Conservation (phyloP, 148 eudicot genomes). For the Heliamphora exappendiculata region DNA sequence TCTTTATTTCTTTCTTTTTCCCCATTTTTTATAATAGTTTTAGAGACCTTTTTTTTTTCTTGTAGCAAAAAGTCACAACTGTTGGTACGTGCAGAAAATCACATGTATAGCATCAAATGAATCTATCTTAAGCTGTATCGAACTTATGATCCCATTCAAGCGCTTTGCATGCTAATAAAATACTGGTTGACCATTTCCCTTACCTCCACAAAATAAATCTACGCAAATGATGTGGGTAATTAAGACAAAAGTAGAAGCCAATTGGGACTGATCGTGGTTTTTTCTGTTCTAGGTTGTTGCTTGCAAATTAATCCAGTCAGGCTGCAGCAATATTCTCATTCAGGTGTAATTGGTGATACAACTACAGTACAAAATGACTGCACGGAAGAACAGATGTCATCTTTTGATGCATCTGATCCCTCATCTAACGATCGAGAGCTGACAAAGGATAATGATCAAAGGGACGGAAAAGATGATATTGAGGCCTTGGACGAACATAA, state of each 20-base stretch:
- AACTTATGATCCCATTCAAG: neutral
- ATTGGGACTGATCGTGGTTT: conserved; percentile 6
- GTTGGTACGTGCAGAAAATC: neutral
- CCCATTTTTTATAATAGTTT: neutral
- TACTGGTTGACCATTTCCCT: neutral
- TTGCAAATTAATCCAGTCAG: conserved; percentile 17
- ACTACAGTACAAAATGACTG: conserved; percentile 29
- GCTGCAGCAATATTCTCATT: conserved; percentile 23
- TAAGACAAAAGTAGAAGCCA: neutral
- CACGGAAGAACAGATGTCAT: conserved; percentile 22
- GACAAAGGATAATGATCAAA: conserved; percentile 13
- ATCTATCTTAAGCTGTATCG: neutral
- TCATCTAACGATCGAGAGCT: conserved; percentile 16
- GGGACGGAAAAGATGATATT: conserved; percentile 16
- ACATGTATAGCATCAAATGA: neutral
- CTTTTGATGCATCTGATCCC: conserved; percentile 20
- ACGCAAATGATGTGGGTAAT: neutral
- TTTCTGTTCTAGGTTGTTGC: conserved; percentile 29
- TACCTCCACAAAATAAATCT: neutral
- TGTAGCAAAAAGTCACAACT: neutral
- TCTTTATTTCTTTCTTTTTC: neutral
- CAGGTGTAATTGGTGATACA: conserved; percentile 26
- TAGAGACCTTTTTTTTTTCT: too few relatives aligned
- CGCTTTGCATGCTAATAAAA: neutral
- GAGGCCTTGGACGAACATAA: conserved; percentile 35